These are phyloP conservation scores for Fraxinus americana DNA, from an alignment of 257 asterid species.

Conservation along the genomic window DNA sequence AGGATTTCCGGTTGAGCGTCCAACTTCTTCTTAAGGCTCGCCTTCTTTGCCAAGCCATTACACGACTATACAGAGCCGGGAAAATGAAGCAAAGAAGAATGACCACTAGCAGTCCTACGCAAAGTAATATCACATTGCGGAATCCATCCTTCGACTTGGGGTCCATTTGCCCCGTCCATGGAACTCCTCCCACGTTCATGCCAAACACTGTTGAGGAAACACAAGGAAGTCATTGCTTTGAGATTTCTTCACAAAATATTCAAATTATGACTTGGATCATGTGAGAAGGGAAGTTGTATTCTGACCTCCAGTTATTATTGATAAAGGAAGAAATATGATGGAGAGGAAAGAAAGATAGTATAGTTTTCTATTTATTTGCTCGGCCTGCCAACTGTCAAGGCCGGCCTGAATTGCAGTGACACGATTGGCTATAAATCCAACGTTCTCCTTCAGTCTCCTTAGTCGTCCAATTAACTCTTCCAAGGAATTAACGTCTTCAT, in stretches of 20 bases:
- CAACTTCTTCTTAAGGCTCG: slow-evolving; percentile 50
- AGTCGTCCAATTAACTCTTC: slow-evolving; percentile 89
- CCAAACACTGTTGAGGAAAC: slow-evolving; percentile 63
- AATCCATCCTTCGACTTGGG: slow-evolving; percentile 75
- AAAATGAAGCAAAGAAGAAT: slow-evolving; percentile 82
- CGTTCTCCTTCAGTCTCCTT: slow-evolving; percentile 88
- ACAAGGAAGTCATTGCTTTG: slow-evolving; percentile 7
- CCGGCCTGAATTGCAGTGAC: slow-evolving; percentile 95
- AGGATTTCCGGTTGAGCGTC: slow-evolving; percentile 68
- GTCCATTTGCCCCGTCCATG: slow-evolving; percentile 80
- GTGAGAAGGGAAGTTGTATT: slow-evolving; percentile 1
- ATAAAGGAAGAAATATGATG: slow-evolving; percentile 87
- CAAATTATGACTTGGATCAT: too few relatives aligned
- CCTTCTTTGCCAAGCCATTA: slow-evolving; percentile 62
- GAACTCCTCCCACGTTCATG: slow-evolving; percentile 99
- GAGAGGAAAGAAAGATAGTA: slow-evolving; percentile 96
- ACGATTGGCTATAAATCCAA: slow-evolving; percentile 88
- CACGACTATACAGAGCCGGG: slow-evolving; percentile 62
- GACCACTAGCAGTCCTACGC: slow-evolving; percentile 54
- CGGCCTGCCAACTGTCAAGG: slow-evolving; percentile 96
- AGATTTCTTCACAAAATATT: slow-evolving; percentile 3
- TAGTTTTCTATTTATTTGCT: slow-evolving; percentile 86
- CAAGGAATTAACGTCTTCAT: slow-evolving; percentile 71
- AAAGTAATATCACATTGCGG: slow-evolving; percentile 65
- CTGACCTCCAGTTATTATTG: slow-evolving; percentile 90